These are phyloP conservation scores for Cryphonectria parasitica DNA, from an alignment of 2,329 filamentous ascomycete genomes.

Conservation along the genomic window DNA sequence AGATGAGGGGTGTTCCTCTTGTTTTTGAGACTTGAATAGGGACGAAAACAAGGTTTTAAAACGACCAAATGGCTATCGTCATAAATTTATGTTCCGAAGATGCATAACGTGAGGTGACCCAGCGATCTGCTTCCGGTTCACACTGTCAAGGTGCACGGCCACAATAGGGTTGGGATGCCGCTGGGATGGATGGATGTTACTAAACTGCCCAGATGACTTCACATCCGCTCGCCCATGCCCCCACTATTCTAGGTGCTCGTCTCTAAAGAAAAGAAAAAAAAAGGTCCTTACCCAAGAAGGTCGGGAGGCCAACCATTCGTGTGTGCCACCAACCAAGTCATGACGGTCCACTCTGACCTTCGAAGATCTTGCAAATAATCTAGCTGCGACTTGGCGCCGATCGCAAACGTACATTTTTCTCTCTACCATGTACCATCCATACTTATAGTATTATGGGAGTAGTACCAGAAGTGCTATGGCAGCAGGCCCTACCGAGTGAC, in stretches of 20 bases:
- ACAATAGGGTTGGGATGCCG: neutral
- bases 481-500: neutral
- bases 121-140: constrained; percentile 7
- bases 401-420: neutral
- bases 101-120: constrained; percentile 3
- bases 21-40: neutral
- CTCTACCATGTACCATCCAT: no score
- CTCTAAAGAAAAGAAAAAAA: neutral
- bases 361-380: neutral
- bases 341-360: neutral
- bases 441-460: no score
- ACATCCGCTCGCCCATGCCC: neutral
- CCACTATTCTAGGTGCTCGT: neutral
- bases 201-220: neutral
- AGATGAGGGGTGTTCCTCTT: neutral
- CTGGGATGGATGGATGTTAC: neutral
- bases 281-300: neutral
- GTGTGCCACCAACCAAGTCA: neutral
- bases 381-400: neutral
- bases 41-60: constrained; percentile 6
- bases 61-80: neutral
- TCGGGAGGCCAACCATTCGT: constrained; percentile 4
- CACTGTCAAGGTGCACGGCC: constrained; percentile 1
- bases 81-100: neutral
- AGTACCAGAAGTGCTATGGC: neutral